Base-by-base conservation (phyloP, 495 filamentous ascomycete genomes). In the Neurospora cerealis region DNA sequence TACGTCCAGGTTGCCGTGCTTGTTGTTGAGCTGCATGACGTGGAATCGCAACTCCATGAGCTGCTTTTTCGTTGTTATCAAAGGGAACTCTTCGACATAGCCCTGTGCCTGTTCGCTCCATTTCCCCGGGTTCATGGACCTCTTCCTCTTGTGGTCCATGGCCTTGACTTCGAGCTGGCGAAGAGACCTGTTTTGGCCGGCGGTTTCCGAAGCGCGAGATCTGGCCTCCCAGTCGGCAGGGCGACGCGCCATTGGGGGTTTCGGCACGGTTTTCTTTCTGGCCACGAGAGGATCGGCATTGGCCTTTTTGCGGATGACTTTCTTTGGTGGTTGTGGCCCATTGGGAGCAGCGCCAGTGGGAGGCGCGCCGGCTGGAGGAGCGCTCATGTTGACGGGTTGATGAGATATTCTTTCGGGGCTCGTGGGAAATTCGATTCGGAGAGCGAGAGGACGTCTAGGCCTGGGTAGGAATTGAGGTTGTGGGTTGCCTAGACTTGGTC, bases 1-100 rank as follows among this genome's bases (percentile, higher is more conserved):
- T 48, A 92, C 91, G 79, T 97, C 92, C 38, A 96, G 84, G 21
- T 80, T 76, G 36, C 74, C 70, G 17, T 76, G 77, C 17, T 78
- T 75, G 7, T 82, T 78, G 42, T 78, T 79, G 66, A 99, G 89
- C 74, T 91, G 87, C 81, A 95, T 93, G 73, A 97, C 87, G 79
- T 99, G 96, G 77, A 94, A 88, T 70, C 96, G 91, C 38, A 97
- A 79, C 75, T 97, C 91, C 74, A 93, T 86, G 41, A 98, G 78
- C 9, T 89, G 89, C 75, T 89, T 87, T 80, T 96, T 96, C 10
- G 95, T 95, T 9, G 92, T 92, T 32, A 92, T 87, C 21, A 99
- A 80, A 9, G 93, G 92, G 76, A 89, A 93, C 41, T 95, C 92
- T 8, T 82, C 75, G 74, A 86, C 89, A 8, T 76, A 75, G 1